A percentile compares a stretch with the other conserved stretches of the same genome.
Conservation (phyloP, 2,329 filamentous ascomycete species). For the Penicillium expansum region DNA sequence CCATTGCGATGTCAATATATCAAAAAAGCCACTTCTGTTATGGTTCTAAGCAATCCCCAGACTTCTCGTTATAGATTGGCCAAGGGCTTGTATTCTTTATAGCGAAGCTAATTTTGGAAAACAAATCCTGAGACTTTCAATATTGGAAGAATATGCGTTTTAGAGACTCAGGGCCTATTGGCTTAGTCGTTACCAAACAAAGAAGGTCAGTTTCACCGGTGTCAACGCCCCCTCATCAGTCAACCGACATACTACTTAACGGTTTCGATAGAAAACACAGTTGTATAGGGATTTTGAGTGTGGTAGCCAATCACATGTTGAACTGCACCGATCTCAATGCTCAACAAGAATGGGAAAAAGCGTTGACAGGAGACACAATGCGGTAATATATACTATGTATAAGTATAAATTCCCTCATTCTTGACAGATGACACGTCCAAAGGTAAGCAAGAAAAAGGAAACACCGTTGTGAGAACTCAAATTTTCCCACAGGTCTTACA, state of each 20-base stretch:
- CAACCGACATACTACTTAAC: background rate
- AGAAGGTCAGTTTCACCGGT: background rate
- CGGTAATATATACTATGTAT: background rate
- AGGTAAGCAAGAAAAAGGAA: background rate
- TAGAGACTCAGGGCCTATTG: background rate
- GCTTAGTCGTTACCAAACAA: background rate
- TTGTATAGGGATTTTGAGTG: background rate
- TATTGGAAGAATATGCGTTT: background rate
- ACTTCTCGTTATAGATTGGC: background rate
- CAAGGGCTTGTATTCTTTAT: rapidly evolving
- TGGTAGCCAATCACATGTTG: background rate
- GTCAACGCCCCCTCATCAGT: background rate
- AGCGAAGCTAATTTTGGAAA: too few relatives aligned
- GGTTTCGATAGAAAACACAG: background rate
- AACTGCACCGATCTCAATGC: background rate
- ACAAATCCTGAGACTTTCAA: background rate
- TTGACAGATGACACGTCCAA: background rate
- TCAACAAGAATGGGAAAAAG: background rate
- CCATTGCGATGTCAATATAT: background rate
- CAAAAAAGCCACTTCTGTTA: background rate
- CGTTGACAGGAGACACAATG: background rate
- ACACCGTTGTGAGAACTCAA: background rate
- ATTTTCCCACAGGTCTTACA: background rate
- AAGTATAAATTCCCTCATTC: background rate
- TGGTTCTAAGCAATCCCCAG: background rate